Percentiles rank a stretch among this genome's conserved stretches.
These are phyloP conservation scores for Halophytophthora polymorphica DNA, from an alignment of 352 stramenopile species.

Conservation along the genomic window DNA sequence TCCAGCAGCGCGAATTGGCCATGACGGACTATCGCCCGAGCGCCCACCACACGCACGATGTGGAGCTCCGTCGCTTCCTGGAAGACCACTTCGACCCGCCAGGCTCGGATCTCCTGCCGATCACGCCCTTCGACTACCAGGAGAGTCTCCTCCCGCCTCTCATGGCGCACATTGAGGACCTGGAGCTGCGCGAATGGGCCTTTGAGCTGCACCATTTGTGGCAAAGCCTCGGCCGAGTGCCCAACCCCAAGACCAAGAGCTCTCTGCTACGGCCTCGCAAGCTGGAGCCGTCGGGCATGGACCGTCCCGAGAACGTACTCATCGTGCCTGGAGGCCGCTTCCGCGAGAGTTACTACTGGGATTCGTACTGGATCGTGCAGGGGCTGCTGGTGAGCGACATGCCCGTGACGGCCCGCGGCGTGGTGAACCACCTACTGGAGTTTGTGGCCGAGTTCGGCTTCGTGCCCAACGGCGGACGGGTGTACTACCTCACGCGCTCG, in stretches of 20 bases:
- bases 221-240: slow-evolving; percentile 62
- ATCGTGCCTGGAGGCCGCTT: slow-evolving; percentile 90
- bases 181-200: slow-evolving; percentile 59
- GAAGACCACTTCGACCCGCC: slow-evolving; percentile 78
- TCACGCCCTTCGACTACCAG: slow-evolving; percentile 71
- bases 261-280: slow-evolving; percentile 50
- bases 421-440: slow-evolving; percentile 87
- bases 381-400: slow-evolving; percentile 84
- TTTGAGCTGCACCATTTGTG: slow-evolving; percentile 72
- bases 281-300: slow-evolving; percentile 29
- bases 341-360: slow-evolving; percentile 92
- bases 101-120: slow-evolving; percentile 67
- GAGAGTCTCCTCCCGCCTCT: slow-evolving; percentile 44
- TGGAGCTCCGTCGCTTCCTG: slow-evolving; percentile 64
- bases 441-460: slow-evolving; percentile 86
- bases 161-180: slow-evolving; percentile 51
- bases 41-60: slow-evolving; percentile 23
- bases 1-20: slow-evolving; percentile 46
- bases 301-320: slow-evolving; percentile 54
- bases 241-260: slow-evolving; percentile 42
- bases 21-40: slow-evolving; percentile 49
- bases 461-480: slow-evolving; percentile 86
- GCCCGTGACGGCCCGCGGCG: slow-evolving; percentile 62
- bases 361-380: slow-evolving; percentile 91
- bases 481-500: slow-evolving; percentile 90